Evolutionary conservation across 1,284 basidiomycete species (phyloP).

Genomic region (Athelia sp.): DNA sequence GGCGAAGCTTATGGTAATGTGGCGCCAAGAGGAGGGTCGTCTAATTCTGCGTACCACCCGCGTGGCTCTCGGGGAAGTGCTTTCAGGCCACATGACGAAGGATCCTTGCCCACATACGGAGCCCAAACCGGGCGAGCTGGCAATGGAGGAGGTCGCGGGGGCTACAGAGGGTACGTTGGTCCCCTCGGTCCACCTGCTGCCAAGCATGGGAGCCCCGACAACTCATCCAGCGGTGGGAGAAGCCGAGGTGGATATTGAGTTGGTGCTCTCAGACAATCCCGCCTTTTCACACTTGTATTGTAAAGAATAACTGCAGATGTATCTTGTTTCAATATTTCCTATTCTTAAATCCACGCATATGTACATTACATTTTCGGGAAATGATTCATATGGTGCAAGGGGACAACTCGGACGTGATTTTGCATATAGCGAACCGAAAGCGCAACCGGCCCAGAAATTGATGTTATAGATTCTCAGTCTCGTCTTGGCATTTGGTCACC

Average conservation of each 20-base stretch:
- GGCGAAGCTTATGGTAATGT: slow-evolving; percentile 11
- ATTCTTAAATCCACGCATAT: too few species aligned
- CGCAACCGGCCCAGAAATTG: too few species aligned
- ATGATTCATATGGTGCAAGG: too few species aligned
- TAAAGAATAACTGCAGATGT: too few species aligned
- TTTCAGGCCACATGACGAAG: slow-evolving; percentile 12
- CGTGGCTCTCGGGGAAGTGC: slow-evolving; percentile 3
- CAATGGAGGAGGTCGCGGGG: slow-evolving; percentile 13
- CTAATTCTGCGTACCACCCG: slow-evolving; percentile 6
- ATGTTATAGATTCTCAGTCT: too few species aligned
- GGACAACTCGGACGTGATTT: too few species aligned
- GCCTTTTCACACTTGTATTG: too few species aligned
- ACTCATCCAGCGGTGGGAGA: slow-evolving; percentile 1
- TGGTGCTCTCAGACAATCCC: not conserved
- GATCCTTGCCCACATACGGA: slow-evolving; percentile 20
- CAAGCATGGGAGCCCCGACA: slow-evolving; percentile 8
- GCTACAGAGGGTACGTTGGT: slow-evolving; percentile 12
- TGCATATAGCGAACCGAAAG: too few species aligned
- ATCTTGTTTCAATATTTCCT: not conserved
- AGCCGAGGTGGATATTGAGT: slow-evolving; percentile 24
- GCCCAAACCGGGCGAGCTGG: slow-evolving; percentile 10
- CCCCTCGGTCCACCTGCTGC: slow-evolving; percentile 14
- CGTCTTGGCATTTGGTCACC: slow-evolving; percentile 1
- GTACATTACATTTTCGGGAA: too few species aligned
- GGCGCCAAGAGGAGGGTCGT: slow-evolving; percentile 11